Base-by-base conservation (phyloP, 1,284 basidiomycete species). In the Malassezia vespertilionis region DNA sequence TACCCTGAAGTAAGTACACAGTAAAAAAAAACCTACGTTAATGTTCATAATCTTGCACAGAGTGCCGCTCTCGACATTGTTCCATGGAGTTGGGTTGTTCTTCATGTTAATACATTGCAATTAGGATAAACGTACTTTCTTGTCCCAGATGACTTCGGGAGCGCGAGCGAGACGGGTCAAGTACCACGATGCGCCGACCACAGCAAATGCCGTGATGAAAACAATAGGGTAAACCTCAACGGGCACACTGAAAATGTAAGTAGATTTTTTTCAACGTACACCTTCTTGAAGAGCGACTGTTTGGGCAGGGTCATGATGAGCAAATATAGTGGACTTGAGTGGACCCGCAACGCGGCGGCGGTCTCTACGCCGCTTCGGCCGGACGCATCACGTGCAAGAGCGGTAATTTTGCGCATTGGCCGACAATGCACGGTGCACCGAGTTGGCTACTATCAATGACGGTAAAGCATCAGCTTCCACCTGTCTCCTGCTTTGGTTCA, bases 11-110 rank as follows among this genome's bases (percentile, higher is more conserved):
- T 21, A 17, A 31, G 31, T 28, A 44, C 15, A 15, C 27, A 46
- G 21, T 21, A 8, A 33, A 8, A 17, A 3, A 7, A 11, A 9
- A 56, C 54, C 30, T 46, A 56, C 54, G 56, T 62, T 63, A 52
- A 65, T 56, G 30, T 57, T 42, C 51, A 58, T 45, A 14, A 68
- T 23, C 55, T 68, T 68, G 54, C 57, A 61, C 44, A 62, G 56
- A 23, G 65, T 68, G 43, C 65, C 65, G 0, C 46, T 60, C 38
- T 63, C 54, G 39, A 68, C 53, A 42, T 58, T 57, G 60, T 66
- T 62, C 62, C 64, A 67, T 8, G 64, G 64, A 9, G 59, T 59
- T 9, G 64, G 61, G 61, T 67, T 67, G 60, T 65, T 63, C 54
- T 52, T 20, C 23, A 33, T 30, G 18, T 18, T 27, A 18, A 7